Evolutionary conservation across 2,329 filamentous ascomycete genomes (phyloP).

Genomic region (Grosmannia serpens): DNA sequence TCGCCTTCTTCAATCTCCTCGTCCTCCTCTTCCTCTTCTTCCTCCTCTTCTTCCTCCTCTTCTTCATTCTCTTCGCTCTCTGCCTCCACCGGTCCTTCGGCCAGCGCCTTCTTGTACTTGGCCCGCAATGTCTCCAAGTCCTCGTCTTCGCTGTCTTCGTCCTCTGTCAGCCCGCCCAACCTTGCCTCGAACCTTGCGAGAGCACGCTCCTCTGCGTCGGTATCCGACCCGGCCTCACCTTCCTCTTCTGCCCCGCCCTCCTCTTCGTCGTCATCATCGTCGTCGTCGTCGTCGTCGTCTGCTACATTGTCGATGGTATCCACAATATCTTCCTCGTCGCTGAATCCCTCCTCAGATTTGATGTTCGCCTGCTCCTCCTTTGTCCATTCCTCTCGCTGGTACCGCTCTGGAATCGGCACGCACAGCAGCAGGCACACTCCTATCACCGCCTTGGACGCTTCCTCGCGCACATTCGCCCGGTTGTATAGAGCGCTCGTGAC

Average conservation of each 20-base stretch:
- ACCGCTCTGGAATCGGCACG: conserved; percentile 33
- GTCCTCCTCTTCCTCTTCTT: conserved; percentile 9
- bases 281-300: neutral
- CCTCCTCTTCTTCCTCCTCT: conserved; percentile 7
- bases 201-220: conserved; percentile 5
- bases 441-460: conserved; percentile 35
- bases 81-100: neutral
- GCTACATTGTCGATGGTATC: neutral
- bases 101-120: conserved; percentile 2
- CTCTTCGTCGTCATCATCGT: neutral
- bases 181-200: conserved; percentile 4
- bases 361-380: conserved; percentile 22
- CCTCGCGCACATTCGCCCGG: conserved; percentile 35
- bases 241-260: conserved; percentile 23
- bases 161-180: conserved; percentile 12
- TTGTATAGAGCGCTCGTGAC: conserved; percentile 48
- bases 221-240: conserved; percentile 10
- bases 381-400: conserved; percentile 15
- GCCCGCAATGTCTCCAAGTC: neutral
- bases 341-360: conserved; percentile 10
- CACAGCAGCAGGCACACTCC: conserved; percentile 37
- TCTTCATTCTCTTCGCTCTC: neutral
- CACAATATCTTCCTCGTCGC: neutral
- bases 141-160: conserved; percentile 11
- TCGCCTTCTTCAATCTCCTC: conserved; percentile 10